Conservation (phyloP, 192 early-diverging fungal species). For the Linnemannia exigua region DNA sequence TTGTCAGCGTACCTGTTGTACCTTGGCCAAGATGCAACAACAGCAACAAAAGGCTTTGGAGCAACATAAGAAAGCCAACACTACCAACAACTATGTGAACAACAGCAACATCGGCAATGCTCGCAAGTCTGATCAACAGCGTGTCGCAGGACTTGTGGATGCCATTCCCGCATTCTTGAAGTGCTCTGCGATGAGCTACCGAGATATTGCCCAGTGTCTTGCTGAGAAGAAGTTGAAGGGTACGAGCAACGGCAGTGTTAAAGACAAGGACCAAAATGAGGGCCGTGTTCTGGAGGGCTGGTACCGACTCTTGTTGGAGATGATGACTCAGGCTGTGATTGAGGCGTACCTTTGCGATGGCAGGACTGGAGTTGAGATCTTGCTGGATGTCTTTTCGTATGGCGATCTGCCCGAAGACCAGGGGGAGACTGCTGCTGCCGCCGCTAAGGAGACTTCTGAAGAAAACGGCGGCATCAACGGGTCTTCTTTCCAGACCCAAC, state of each 20-base stretch:
- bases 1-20: conserved; percentile 59
- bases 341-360: conserved; percentile 68
- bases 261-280: conserved; percentile 55
- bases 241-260: background rate
- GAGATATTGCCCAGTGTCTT: conserved; percentile 43
- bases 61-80: conserved; percentile 31
- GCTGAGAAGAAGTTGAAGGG: conserved; percentile 35
- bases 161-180: conserved; percentile 66
- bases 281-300: conserved; percentile 62
- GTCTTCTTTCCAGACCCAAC: conserved; percentile 7
- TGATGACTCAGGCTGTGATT: conserved; percentile 69
- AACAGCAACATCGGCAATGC: conserved; percentile 6
- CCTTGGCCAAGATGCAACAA: conserved; percentile 42
- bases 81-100: conserved; percentile 12
- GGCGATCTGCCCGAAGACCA: conserved; percentile 62
- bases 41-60: conserved; percentile 47
- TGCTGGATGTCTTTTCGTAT: conserved; percentile 67
- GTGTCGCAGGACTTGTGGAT: conserved; percentile 60
- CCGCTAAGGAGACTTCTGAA: conserved; percentile 12
- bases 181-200: conserved; percentile 62
- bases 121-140: conserved; percentile 20
- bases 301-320: conserved; percentile 68
- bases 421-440: too few species aligned
- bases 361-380: conserved; percentile 57
- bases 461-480: conserved; percentile 12